These are phyloP conservation scores for Fusarium falciforme DNA, from an alignment of 2,329 filamentous ascomycete genomes.

Conservation along the genomic window DNA sequence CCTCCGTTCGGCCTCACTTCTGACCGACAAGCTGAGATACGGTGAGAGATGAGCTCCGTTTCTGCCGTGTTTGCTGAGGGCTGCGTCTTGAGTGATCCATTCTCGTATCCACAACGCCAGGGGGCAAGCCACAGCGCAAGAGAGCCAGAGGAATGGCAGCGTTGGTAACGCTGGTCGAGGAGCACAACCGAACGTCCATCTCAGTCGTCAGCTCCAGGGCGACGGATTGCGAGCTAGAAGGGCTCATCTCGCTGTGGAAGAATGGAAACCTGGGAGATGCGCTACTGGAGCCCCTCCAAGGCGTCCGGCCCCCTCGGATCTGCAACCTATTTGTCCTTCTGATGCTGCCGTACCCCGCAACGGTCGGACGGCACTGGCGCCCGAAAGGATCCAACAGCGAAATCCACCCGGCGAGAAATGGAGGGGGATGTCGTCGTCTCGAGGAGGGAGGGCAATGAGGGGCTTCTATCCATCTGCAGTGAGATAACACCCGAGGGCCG, in stretches of 20 bases:
- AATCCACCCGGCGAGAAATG: constrained; percentile 19
- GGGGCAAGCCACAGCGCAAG: constrained; percentile 12
- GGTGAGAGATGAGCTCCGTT: background rate
- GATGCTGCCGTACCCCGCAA: constrained; percentile 42
- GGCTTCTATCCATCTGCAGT: constrained; percentile 18
- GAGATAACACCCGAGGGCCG: constrained; percentile 19
- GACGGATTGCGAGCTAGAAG: constrained; percentile 30
- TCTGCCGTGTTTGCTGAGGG: constrained; percentile 9
- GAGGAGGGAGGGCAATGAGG: constrained; percentile 16
- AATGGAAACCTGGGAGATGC: constrained; percentile 31
- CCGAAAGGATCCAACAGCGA: constrained; percentile 37
- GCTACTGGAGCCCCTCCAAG: constrained; percentile 33
- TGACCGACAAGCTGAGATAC: constrained; percentile 2
- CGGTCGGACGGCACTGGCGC: constrained; percentile 43
- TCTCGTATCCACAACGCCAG: constrained; percentile 26
- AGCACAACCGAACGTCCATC: background rate
- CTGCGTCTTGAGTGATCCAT: constrained; percentile 25
- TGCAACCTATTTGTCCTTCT: constrained; percentile 43
- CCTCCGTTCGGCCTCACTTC: constrained; percentile 1
- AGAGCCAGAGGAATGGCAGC: constrained; percentile 21
- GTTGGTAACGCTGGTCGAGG: background rate
- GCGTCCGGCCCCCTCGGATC: constrained; percentile 41
- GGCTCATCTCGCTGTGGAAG: constrained; percentile 38
- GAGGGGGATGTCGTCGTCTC: constrained; percentile 21
- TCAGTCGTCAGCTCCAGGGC: constrained; percentile 15